Evolutionary conservation across 768 basidiomycete species (phyloP), one percentile per base, ranked within the genome.

Genomic region (Suillus decipiens): DNA sequence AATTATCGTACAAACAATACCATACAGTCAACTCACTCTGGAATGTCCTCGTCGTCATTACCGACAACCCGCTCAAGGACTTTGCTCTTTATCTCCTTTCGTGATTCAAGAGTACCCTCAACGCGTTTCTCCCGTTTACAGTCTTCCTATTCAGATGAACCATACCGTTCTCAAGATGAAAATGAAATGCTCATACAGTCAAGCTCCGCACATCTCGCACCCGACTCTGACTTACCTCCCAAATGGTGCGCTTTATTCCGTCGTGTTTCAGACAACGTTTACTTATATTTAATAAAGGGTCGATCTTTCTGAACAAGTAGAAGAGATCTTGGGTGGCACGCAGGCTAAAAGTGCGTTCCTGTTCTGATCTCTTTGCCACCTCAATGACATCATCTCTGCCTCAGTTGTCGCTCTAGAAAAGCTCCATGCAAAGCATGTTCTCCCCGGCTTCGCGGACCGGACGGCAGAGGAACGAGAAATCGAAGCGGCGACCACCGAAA

Each of bases 401-500:
- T 67, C 75, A 99, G 97, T 99, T 71, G 76, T 81, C n/a, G 78
- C 85, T 8, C 88, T 99, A 45, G 97, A 99, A 76, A 97, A 92
- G 75, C 86, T 99, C 5, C 96, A 99, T 69, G 93, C 96, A 67
- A 97, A 93, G 74, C 96, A 97, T 75, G 90, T 90, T 62, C 85
- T 99, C 7, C 97, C 97, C 67, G 96, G 96, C 1, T 99, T 99
- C 75, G 86, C 94, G 73, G 97, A 99, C 84, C 90, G 97, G 59
- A 82, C 91, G 2, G 88, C 88, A 5, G 96, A 99, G 78, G 96
- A 99, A 78, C 84, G 88, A 64, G 96, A 99, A 74, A 99, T 99
- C 64, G 92, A 97, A 72, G 75, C 82, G 24, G 81, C 90, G 56
- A 96, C 96, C 4, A 86, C 83, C 43, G 89, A 92, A 69, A 93